Conservation (phyloP, 2,329 filamentous ascomycete species). For the Neophaeococcomyces mojaviensis region DNA sequence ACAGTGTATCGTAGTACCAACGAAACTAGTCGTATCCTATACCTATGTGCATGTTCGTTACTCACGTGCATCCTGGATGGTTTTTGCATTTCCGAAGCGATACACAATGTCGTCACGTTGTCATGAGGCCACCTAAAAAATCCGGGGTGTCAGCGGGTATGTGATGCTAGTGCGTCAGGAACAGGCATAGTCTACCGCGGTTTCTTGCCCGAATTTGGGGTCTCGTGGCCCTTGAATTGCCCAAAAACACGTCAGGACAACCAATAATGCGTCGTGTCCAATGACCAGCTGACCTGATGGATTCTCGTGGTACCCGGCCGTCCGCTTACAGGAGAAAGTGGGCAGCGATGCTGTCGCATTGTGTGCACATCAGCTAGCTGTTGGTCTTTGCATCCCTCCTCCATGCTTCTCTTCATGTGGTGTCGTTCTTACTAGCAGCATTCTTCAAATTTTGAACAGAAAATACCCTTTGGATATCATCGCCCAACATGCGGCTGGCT, state of each 20-base stretch:
- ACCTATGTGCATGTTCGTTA: no score
- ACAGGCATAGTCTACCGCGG: conserved; percentile 18
- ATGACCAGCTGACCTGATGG: no score
- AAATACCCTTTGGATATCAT: neutral
- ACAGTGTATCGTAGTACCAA: no score
- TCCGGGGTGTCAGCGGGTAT: conserved; percentile 47
- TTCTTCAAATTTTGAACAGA: neutral
- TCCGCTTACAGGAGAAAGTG: no score
- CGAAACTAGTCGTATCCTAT: no score
- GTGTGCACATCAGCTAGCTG: no score
- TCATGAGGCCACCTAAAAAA: conserved; percentile 39
- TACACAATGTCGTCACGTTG: conserved; percentile 35
- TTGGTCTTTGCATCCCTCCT: no score
- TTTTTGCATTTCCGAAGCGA: conserved; percentile 32
- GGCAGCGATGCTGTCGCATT: no score
- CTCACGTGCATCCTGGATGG: no score
- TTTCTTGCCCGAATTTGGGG: neutral
- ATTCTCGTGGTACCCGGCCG: no score
- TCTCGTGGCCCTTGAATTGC: neutral
- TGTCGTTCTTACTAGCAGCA: neutral
- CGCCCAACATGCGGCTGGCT: conserved; percentile 21
- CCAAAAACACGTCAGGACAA: neutral
- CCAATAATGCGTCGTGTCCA: no score
- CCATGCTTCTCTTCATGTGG: no score
- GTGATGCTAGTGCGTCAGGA: conserved; percentile 13